Conservation (phyloP, 495 filamentous ascomycete species). For the Haplographium delicatum region DNA sequence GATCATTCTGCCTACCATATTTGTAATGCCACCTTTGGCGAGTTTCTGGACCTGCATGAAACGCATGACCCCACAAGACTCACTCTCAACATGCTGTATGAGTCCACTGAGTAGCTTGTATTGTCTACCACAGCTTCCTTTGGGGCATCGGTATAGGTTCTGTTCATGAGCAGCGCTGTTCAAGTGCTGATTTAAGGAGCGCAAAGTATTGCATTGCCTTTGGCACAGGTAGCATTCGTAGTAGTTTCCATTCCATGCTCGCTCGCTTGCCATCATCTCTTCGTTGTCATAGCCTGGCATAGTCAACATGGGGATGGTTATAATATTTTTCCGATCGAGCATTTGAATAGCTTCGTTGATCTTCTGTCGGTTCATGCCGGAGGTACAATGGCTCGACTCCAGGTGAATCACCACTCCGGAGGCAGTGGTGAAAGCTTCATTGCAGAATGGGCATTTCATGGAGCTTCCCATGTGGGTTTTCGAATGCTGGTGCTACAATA, state of each 20-base stretch:
- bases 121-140: conserved; percentile 15
- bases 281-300: conserved; percentile 16
- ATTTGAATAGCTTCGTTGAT: conserved; percentile 22
- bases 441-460: conserved; percentile 29
- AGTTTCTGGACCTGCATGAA: conserved; percentile 18
- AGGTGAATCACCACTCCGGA: conserved; percentile 24
- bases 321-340: conserved; percentile 26
- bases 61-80: conserved; percentile 28
- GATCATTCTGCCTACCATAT: conserved; percentile 23
- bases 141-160: conserved; percentile 28
- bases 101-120: conserved; percentile 26
- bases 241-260: conserved; percentile 25
- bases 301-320: conserved; percentile 24
- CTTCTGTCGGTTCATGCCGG: conserved; percentile 24
- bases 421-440: conserved; percentile 21
- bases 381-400: conserved; percentile 26
- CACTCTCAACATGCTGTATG: conserved; percentile 29
- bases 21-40: conserved; percentile 16
- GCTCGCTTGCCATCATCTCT: conserved; percentile 21
- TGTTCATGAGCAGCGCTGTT: conserved; percentile 26
- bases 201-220: conserved; percentile 14
- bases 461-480: conserved; percentile 24
- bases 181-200: conserved; percentile 25
- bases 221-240: conserved; percentile 29
- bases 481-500: conserved; percentile 27